Base-by-base conservation (phyloP, 108 stramenopile genomes). In the Cyclostephanos tholiformis region DNA sequence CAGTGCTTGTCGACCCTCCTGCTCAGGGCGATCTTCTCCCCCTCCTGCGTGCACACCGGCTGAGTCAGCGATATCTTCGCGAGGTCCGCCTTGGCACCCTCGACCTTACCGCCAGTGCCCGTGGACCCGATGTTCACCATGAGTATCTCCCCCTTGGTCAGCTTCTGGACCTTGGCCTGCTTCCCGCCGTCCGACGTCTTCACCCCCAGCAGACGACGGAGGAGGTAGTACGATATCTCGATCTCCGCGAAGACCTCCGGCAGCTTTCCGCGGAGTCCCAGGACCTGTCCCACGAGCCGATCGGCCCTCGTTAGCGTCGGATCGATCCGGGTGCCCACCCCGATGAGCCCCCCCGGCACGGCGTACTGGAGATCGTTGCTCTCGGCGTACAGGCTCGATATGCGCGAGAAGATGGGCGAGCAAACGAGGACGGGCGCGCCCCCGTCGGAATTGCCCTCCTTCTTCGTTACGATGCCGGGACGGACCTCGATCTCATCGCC, bases 81-180 rank as follows among this genome's bases (percentile, higher is more conserved):
- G 67, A 97, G 73, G 65, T 98, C 97, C 26, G 92, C 95, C 89
- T 96, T 95, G 67, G 98, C 98, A 17, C 92, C 97, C 62, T 86
- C 84, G 44, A 99, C 97, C 67, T 90, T 95, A 49, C 98, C 98
- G 63, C 98, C 98, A 11, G 98, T 99, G 29, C 97, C 94, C 4
- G 98, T 99, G 19, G 91, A 93, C 30, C 99, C 99, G 79, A 99
- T 99, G 86, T 99, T 99, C 48, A 99, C 97, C 97, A 99, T 98
- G 65, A 99, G 95, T 79, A 97, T 97, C 84, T 99, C 99, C 64
- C 80, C 77, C 90, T 94, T 96, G 72, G 91, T 75, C 36, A 99
- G 76, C 84, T 98, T 98, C 79, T 96, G 93, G 19, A 99, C 97
- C 93, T 99, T 99, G 83, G 96, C 97, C 71, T 98, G 97, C 86